Base-by-base conservation (phyloP, 192 early-diverging fungal genomes). In the Rhizophlyctis rosea region DNA sequence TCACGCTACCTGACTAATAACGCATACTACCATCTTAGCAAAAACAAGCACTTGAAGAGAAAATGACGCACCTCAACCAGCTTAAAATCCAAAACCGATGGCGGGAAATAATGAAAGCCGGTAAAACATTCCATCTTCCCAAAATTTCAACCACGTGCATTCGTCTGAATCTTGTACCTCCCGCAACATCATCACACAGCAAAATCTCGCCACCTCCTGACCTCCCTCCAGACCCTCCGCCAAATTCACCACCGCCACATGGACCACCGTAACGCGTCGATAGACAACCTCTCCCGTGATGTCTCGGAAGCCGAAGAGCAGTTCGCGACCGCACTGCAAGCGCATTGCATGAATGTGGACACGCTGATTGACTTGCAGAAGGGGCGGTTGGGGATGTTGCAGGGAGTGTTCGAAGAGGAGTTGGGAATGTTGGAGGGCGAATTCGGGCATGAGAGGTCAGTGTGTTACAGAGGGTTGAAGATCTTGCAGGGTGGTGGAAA, bases 21-120 rank as follows among this genome's bases (percentile, higher is more conserved):
- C 4, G 21, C 23, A 47, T 21, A 60, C 58, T 61, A 9, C 32
- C n/a, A 27, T 0, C 5, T 32, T 58, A 81, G 77, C 79, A 76
- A 49, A 73, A 71, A 62, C 72, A 74, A 48, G 60, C 34, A 1
- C 50, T 71, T 33, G 83, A 86, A 55, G 76, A 79, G 56, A 80
- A 82, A 44, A 79, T 76, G 59, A 70, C 75, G 36, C 73, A 70
- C 35, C 60, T 86, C 23, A 86, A 84, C 55, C 48, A 50, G 27
- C 58, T 84, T 52, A 86, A 86, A 65, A 83, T 86, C 30, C 75
- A 84, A 56, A 80, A 68, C 47, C 57, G 76, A 76, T 86, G 83
- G 83, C 34, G 80, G 34, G 81, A 83, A 24, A 73, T 86, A n/a
- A 86, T 86, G 83, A 86, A 81, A 34, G 56, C 59, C 18, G 78